These are phyloP conservation scores for Trichoderma reesei DNA, from an alignment of 495 filamentous ascomycete genomes.

Conservation along the genomic window DNA sequence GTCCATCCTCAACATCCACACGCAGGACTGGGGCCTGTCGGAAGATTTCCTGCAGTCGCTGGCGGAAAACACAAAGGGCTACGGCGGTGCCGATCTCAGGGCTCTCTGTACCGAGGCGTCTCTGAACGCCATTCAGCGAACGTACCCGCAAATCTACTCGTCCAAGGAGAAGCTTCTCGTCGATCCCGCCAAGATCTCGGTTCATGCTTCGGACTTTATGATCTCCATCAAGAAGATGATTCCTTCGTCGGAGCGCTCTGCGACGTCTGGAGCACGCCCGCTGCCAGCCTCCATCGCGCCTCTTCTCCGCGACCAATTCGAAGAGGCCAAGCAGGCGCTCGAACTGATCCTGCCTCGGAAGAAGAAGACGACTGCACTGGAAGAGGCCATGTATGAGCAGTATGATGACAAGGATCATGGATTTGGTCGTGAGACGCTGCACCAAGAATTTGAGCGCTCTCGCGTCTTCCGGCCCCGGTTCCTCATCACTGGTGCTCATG, in stretches of 20 bases:
- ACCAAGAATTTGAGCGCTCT: slow-evolving; percentile 82
- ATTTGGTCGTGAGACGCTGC: slow-evolving; percentile 74
- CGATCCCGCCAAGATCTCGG: slow-evolving; percentile 69
- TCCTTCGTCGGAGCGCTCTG: slow-evolving; percentile 83
- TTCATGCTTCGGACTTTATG: slow-evolving; percentile 92
- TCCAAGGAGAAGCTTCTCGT: slow-evolving; percentile 86
- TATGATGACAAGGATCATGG: slow-evolving; percentile 62
- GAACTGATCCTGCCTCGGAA: slow-evolving; percentile 71
- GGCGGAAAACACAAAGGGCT: slow-evolving; percentile 84
- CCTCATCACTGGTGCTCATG: slow-evolving; percentile 63
- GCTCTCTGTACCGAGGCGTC: slow-evolving; percentile 97
- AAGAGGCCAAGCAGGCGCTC: slow-evolving; percentile 53
- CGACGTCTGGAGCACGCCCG: slow-evolving; percentile 68
- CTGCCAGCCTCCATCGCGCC: slow-evolving; percentile 73
- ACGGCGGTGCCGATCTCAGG: slow-evolving; percentile 88
- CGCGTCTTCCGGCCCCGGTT: slow-evolving; percentile 83
- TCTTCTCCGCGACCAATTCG: slow-evolving; percentile 62
- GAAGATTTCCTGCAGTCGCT: slow-evolving; percentile 70
- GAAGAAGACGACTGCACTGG: slow-evolving; percentile 76
- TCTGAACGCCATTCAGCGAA: slow-evolving; percentile 91
- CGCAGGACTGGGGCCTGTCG: slow-evolving; percentile 81
- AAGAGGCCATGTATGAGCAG: slow-evolving; percentile 92
- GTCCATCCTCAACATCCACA: slow-evolving; percentile 89
- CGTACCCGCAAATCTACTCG: slow-evolving; percentile 91
- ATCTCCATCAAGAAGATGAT: slow-evolving; percentile 90